Percentiles rank a stretch among this genome's conserved stretches.
Conservation (phyloP, 2,329 filamentous ascomycete genomes). For the Cladosporium sp. region DNA sequence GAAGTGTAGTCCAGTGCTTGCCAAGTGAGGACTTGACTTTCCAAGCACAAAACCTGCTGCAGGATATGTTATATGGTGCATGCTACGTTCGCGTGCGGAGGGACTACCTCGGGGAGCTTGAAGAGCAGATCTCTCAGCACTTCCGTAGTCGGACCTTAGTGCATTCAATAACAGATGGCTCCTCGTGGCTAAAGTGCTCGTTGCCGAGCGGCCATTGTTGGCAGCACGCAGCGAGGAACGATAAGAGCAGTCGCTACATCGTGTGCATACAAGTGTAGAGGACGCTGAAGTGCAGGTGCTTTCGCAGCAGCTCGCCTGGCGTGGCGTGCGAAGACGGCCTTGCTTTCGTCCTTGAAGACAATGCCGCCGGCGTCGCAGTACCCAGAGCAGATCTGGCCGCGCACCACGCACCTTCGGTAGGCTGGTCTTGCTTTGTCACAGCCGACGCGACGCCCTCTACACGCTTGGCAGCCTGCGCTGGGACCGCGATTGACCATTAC, state of each 20-base stretch:
- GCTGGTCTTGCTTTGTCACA: conserved; percentile 13
- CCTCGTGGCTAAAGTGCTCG: not conserved
- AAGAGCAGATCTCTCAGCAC: not conserved
- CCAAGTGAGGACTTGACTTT: not conserved
- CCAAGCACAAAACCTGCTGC: not conserved
- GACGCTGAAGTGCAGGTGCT: not conserved
- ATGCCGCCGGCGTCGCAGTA: conserved; percentile 1
- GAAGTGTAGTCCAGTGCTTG: not conserved
- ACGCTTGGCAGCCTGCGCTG: conserved; percentile 14
- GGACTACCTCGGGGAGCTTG: not conserved
- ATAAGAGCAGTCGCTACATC: not conserved
- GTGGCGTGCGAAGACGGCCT: not conserved
- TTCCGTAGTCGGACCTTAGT: not conserved
- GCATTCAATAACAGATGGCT: not conserved
- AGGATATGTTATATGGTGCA: not conserved
- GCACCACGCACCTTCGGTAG: conserved; percentile 12
- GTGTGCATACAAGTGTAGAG: not conserved
- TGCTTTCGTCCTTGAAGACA: not conserved
- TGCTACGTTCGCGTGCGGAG: not conserved
- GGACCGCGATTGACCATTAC: not conserved
- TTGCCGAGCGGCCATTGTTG: not conserved
- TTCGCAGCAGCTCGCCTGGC: not conserved
- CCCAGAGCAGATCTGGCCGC: conserved; percentile 9
- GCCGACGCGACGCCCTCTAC: conserved; percentile 12
- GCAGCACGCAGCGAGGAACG: not conserved